A percentile compares a stretch with the other conserved stretches of the same genome.
These are phyloP conservation scores for Diaporthe sp. DNA, from an alignment of 2,329 filamentous ascomycete species.

Conservation along the genomic window DNA sequence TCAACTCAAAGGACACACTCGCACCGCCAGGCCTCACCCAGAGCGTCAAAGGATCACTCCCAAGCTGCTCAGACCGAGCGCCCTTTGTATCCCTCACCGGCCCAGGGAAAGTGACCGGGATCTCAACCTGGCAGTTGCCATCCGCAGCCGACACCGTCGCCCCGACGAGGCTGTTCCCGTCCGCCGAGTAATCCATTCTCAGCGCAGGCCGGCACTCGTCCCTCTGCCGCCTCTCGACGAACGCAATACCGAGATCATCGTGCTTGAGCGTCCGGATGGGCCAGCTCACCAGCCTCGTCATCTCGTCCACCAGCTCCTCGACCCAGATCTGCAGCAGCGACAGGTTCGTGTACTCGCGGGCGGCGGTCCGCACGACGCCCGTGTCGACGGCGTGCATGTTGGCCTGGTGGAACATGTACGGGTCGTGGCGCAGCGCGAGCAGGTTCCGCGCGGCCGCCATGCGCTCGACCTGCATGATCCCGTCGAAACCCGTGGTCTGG, in stretches of 20 bases:
- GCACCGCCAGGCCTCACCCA: conserved; percentile 2
- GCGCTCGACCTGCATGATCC: conserved; percentile 9
- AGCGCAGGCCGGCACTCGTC: conserved; percentile 8
- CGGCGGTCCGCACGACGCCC: conserved; percentile 11
- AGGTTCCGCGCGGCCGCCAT: conserved; percentile 20
- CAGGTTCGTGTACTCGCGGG: conserved; percentile 4
- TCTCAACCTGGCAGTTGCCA: conserved; percentile 15
- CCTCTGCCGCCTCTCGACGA: conserved; percentile 10
- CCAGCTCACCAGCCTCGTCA: conserved; percentile 20
- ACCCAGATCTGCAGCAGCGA: conserved; percentile 28
- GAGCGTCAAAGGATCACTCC: background rate
- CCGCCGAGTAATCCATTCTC: conserved; percentile 16
- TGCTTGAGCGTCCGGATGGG: conserved; percentile 22
- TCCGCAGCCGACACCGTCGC: background rate
- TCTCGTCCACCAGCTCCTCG: conserved; percentile 20
- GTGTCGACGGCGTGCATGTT: conserved; percentile 26
- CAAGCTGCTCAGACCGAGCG: conserved; percentile 13
- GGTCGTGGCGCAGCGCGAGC: conserved; percentile 20
- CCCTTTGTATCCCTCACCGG: conserved; percentile 20
- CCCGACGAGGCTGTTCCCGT: background rate
- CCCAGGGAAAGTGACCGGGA: conserved; percentile 2
- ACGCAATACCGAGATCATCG: background rate
- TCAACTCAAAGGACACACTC: conserved; percentile 12
- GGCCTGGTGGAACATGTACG: conserved; percentile 31
- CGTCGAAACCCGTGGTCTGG: background rate